Conservation (phyloP, 2,329 filamentous ascomycete species). For the Nothophoma quercina region DNA sequence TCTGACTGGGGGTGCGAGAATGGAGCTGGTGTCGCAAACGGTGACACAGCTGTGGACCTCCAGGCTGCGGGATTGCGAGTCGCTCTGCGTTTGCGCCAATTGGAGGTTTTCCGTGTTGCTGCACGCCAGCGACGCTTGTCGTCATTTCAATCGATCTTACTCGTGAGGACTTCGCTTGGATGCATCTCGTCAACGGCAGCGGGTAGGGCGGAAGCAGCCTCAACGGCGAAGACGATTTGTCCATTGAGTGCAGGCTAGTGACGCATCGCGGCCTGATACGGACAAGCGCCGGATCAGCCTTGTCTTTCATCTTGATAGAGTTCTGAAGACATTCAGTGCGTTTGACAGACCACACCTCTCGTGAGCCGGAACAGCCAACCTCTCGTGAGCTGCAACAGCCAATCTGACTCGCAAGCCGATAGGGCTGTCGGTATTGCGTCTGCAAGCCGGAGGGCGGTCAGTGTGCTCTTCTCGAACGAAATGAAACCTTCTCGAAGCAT, state of each 20-base stretch:
- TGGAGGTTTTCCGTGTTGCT: constrained; percentile 12
- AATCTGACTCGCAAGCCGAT: constrained; percentile 19
- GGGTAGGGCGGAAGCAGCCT: constrained; percentile 20
- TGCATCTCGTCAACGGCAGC: constrained; percentile 20
- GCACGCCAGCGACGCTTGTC: constrained; percentile 13
- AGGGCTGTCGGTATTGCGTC: constrained; percentile 9
- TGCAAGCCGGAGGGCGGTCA: background rate
- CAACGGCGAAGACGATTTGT: constrained; percentile 19
- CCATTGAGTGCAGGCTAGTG: constrained; percentile 3
- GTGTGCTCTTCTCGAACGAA: constrained; percentile 24
- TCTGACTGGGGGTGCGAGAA: background rate
- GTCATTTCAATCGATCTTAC: constrained; percentile 17
- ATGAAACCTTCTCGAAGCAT: constrained; percentile 43
- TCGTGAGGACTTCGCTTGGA: constrained; percentile 18
- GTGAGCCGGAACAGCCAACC: background rate
- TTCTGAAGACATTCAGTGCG: background rate
- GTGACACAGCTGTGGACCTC: constrained; percentile 4
- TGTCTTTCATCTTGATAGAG: constrained; percentile 3
- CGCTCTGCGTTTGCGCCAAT: constrained; percentile 11
- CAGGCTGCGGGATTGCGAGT: background rate
- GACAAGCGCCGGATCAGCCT: constrained; percentile 10
- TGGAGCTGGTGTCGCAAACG: constrained; percentile 9
- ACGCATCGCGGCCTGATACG: constrained; percentile 5
- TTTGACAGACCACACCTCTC: background rate
- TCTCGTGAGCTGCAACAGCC: background rate